Evolutionary conservation across 169 alveolate species (phyloP), one percentile per base, ranked within the genome.

Genomic region (Cyclospora cayetanensis): DNA sequence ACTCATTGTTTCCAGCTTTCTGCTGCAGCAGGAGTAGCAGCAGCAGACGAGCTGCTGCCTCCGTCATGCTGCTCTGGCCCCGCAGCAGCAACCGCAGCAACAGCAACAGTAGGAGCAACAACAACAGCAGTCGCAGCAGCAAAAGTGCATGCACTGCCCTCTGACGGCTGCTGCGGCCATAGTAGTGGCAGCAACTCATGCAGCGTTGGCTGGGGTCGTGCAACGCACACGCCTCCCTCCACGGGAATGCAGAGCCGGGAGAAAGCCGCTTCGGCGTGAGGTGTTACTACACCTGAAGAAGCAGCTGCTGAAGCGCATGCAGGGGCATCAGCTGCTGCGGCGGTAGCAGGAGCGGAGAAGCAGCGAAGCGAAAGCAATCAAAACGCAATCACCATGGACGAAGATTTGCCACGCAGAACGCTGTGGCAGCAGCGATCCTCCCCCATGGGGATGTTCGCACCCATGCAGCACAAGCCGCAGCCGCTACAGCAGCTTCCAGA

Each of bases 381-480:
- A 34, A 50, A 18, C 29, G 83, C 83, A 35, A 53, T 53, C 1
- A 53, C 35, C 18, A 70, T 70, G 83, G 83, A 70, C 39, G 83
- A 70, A 43, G 83, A 70, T 12, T 53, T 70, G 7, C 83, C 83
- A 1, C 83, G n/a, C 25, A 70, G 52, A 35, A 70, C 83, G 83
- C 53, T 70, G 83, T 43, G 83, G 83, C 83, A 70, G 83, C 83
- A 70, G n/a, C 83, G 83, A 25, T n/a, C n/a, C n/a, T n/a, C n/a
- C n/a, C 83, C 25, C 39, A 0, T 29, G 79, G 50, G 79, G 29
- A 41, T 43, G 12, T 66, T 66, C 35, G 79, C 43, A 27, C 79
- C 29, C 31, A 41, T 9, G 79, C 79, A 66, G 43, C 79, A 5
- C 29, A 41, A 29, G 41, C 79, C 29, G 43, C 79, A 27, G 22